Evolutionary conservation across 2,329 filamentous ascomycete species (phyloP), one percentile per base, ranked within the genome.

Genomic region (Monosporascus sp.): DNA sequence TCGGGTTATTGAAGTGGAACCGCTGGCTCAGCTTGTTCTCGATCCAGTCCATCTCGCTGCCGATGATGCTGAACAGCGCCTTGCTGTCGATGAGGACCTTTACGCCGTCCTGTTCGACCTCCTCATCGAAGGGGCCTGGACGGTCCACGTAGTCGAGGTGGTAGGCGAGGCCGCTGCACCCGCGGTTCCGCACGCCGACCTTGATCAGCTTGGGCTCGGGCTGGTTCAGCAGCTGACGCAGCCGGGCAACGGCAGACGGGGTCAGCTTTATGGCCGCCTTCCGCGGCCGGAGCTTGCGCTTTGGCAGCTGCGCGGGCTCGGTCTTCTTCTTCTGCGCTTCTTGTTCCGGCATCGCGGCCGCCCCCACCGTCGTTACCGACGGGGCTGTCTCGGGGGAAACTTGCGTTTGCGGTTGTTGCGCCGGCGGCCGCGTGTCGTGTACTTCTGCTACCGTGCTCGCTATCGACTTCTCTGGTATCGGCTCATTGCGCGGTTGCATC

Each of bases 21-120:
- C 89, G 81, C 72, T 92, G 83, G 70, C 88, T 96, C 59, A 99
- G 75, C 76, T 96, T 96, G 65, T 97, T 94, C 73, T 97, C 92
- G 11, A 93, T 80, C 92, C 93, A 99, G 68, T 99, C 94, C 94
- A 99, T 99, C 74, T 97, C 93, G 67, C 89, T 96, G 5, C 94
- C 94, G 64, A 99, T 97, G 51, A 99, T 97, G 72, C 93, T 97
- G 70, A 99, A 92, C 49, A 99, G 76, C 43, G 94, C 94, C 77
- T 97, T 97, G 78, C 90, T 96, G 71, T 99, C 94, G 53, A 99
- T 94, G 69, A 97, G 71, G 36, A 99, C 93, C 73, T 89, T 93
- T 53, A 99, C 93, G 0, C 93, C 94, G 65, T 97, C 94, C 70
- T 99, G 94, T 68, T 95, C 92, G 1, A 99, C 90, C 50, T 86